Percentiles rank a stretch among this genome's conserved stretches.
phyloP scores from a whole-genome alignment of 805 yeast species.

The Candida xiaguanensis region DNA sequence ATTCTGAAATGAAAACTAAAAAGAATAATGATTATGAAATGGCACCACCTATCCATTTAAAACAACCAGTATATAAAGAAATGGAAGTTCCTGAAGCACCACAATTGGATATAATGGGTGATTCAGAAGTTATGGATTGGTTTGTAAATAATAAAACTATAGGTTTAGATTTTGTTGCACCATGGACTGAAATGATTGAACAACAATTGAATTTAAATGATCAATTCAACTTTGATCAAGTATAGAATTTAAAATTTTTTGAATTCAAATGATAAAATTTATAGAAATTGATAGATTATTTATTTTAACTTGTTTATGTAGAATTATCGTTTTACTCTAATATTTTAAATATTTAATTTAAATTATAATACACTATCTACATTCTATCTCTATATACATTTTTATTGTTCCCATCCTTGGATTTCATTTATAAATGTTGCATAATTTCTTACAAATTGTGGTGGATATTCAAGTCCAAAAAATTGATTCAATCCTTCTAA shows the following conservation, averaged over 20 bases:
- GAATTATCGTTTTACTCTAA: no score
- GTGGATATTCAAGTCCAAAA: neutral
- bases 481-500: constrained; percentile 3
- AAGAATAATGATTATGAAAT: constrained; percentile 13
- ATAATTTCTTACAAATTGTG: neutral
- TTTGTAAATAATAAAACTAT: constrained; percentile 35
- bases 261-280: neutral
- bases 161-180: constrained; percentile 53
- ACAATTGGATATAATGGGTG: constrained; percentile 25
- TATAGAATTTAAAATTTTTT: neutral
- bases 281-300: neutral
- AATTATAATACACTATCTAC: no score
- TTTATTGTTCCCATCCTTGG: constrained; percentile 23
- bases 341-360: no score
- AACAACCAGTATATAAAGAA: no score
- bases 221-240: constrained; percentile 27
- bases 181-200: constrained; percentile 79
- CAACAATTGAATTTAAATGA: constrained; percentile 48
- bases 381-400: neutral
- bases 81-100: constrained; percentile 14
- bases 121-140: constrained; percentile 44
- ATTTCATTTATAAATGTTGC: constrained; percentile 19
- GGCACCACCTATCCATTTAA: neutral
- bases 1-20: constrained; percentile 65
- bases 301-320: no score